These are phyloP conservation scores for Globisporangium emineosum DNA, from an alignment of 352 stramenopile genomes.

Conservation along the genomic window DNA sequence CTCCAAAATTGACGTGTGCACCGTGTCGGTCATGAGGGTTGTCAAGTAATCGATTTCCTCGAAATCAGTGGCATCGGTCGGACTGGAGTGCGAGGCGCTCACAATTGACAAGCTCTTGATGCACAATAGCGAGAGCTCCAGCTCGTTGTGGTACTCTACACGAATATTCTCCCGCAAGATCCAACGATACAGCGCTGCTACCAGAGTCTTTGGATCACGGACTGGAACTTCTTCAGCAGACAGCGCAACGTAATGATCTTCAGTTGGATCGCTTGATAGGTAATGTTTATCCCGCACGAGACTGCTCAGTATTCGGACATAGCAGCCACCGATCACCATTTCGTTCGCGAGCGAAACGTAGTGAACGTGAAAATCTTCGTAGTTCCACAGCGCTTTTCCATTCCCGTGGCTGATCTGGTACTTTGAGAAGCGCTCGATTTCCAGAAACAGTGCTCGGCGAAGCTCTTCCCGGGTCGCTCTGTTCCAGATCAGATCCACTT, in stretches of 20 bases:
- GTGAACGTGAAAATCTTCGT: constrained; percentile 92
- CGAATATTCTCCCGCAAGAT: constrained; percentile 76
- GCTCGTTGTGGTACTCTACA: constrained; percentile 62
- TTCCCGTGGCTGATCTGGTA: constrained; percentile 61
- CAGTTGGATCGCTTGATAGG: constrained; percentile 34
- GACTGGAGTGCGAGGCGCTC: constrained; percentile 41
- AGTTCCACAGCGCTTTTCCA: constrained; percentile 93
- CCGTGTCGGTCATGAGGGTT: constrained; percentile 58
- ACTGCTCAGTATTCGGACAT: constrained; percentile 71
- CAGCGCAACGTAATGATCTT: constrained; percentile 58
- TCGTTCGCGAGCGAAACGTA: constrained; percentile 89
- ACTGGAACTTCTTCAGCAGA: constrained; percentile 54
- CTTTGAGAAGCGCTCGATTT: constrained; percentile 82
- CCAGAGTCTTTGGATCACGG: constrained; percentile 43
- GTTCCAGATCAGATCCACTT: constrained; percentile 94
- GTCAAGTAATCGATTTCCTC: constrained; percentile 73
- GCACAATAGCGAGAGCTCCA: constrained; percentile 57
- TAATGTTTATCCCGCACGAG: constrained; percentile 44
- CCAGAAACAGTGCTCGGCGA: constrained; percentile 70
- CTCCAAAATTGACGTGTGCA: constrained; percentile 56
- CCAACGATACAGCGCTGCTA: constrained; percentile 64
- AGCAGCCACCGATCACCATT: constrained; percentile 87
- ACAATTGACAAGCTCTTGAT: constrained; percentile 67
- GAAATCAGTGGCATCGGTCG: constrained; percentile 37
- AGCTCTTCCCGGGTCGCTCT: constrained; percentile 88